Percentiles rank a stretch among this genome's conserved stretches.
Conservation (phyloP, 108 stramenopile genomes). For the Pseudonitzschia delicatissima region DNA sequence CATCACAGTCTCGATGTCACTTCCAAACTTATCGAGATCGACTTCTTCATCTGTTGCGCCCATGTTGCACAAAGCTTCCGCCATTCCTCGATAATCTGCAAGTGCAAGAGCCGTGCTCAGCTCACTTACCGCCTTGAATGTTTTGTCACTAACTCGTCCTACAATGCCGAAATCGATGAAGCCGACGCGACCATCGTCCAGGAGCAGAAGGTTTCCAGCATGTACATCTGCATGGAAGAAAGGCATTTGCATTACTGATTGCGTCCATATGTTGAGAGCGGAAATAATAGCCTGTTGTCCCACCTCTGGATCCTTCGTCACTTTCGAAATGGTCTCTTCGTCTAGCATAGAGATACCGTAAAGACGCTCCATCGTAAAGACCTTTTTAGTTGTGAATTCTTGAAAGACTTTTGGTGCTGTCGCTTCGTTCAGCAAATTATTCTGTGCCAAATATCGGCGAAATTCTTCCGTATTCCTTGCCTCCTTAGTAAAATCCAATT, state of each 20-base stretch:
- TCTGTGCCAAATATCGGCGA: conserved; percentile 69
- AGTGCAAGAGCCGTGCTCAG: conserved; percentile 70
- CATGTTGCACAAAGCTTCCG: conserved; percentile 82
- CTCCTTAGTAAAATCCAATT: conserved; percentile 92
- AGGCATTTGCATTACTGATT: conserved; percentile 82
- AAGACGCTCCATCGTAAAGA: conserved; percentile 91
- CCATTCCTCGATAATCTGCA: conserved; percentile 85
- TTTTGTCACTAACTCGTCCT: conserved; percentile 85
- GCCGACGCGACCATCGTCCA: conserved; percentile 89
- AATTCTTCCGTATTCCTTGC: conserved; percentile 88
- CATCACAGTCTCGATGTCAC: conserved; percentile 86
- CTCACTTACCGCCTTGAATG: conserved; percentile 84
- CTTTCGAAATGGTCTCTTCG: conserved; percentile 65
- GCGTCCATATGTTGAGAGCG: conserved; percentile 94
- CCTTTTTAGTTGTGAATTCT: conserved; percentile 70
- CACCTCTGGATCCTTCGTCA: conserved; percentile 72
- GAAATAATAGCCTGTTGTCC: conserved; percentile 72
- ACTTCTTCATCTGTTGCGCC: conserved; percentile 89
- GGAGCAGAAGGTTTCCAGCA: conserved; percentile 64
- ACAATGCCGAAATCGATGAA: conserved; percentile 99
- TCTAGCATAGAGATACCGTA: conserved; percentile 89
- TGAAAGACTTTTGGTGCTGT: conserved; percentile 77
- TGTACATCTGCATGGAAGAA: conserved; percentile 99
- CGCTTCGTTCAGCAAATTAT: conserved; percentile 57
- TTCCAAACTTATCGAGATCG: conserved; percentile 78